phyloP scores from a whole-genome alignment of 2,329 filamentous ascomycete genomes.

The Keithomyces neogunnii region DNA sequence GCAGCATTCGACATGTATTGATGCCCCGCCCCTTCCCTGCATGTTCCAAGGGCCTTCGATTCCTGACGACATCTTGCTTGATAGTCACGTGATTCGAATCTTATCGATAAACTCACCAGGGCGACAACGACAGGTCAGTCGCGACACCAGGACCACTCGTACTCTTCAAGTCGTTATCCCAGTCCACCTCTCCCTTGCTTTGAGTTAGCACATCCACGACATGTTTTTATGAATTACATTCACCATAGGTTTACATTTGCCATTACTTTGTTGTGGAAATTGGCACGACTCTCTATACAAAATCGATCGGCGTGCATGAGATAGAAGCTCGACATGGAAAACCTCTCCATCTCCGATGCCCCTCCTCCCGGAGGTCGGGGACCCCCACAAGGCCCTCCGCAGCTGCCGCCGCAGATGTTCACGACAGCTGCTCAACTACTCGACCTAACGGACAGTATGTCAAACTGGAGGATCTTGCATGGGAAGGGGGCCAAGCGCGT shows the following conservation, averaged over 20 bases:
- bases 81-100: background rate
- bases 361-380: constrained; percentile 22
- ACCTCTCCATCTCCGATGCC: constrained; percentile 41
- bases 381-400: constrained; percentile 40
- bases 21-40: constrained; percentile 5
- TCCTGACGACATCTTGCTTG: background rate
- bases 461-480: too few relatives aligned
- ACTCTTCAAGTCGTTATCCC: background rate
- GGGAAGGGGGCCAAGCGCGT: too few relatives aligned
- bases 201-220: background rate
- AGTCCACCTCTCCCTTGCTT: background rate
- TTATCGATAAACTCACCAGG: constrained; percentile 5
- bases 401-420: constrained; percentile 92
- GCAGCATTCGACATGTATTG: background rate
- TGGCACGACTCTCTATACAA: constrained; percentile 5
- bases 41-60: constrained; percentile 7
- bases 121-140: background rate
- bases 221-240: background rate
- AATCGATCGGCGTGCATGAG: constrained; percentile 12
- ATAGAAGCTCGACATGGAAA: constrained; percentile 37
- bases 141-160: background rate
- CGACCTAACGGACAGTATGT: constrained; percentile 93
- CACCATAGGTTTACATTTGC: background rate
- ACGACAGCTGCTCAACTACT: constrained; percentile 92
- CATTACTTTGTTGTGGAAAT: background rate